A percentile compares a stretch with the other conserved stretches of the same genome.
Conservation (phyloP, 208 protist genomes). For the Lotmaria passim region DNA sequence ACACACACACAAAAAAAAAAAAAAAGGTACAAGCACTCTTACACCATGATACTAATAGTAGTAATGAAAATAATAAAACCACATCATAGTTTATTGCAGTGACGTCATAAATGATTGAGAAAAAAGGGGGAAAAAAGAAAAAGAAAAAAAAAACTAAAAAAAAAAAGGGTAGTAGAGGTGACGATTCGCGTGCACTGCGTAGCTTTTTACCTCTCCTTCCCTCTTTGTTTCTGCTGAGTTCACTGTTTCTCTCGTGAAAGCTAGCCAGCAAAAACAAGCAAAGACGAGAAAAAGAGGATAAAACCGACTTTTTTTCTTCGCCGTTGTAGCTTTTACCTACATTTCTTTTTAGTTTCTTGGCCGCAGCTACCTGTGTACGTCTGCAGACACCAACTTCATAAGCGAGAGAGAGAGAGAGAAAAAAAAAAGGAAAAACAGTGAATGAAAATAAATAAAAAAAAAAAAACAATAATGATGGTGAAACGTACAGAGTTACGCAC, state of each 20-base stretch:
- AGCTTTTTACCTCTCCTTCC: neutral
- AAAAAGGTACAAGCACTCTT: no score
- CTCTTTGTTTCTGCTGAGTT: neutral
- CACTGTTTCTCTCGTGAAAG: neutral
- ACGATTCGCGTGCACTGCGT: no score
- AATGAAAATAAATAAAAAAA: neutral
- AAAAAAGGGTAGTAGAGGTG: neutral
- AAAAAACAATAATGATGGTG: neutral
- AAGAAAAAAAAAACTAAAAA: neutral
- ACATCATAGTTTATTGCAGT: no score
- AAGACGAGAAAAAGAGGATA: neutral
- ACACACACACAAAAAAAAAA: no score
- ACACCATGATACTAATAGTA: no score
- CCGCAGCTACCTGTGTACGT: no score
- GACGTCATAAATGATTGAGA: neutral
- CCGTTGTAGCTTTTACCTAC: no score
- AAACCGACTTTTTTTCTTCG: no score
- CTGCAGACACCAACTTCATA: neutral
- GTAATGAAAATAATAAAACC: no score
- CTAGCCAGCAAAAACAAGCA: neutral
- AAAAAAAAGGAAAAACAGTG: neutral
- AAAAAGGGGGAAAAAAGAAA: neutral
- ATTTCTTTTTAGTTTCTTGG: no score
- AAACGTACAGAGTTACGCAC: no score
- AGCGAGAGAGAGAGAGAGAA: neutral